Evolutionary conservation across 2,329 filamentous ascomycete genomes (phyloP).

Genomic region (Aspergillus arachidicola): DNA sequence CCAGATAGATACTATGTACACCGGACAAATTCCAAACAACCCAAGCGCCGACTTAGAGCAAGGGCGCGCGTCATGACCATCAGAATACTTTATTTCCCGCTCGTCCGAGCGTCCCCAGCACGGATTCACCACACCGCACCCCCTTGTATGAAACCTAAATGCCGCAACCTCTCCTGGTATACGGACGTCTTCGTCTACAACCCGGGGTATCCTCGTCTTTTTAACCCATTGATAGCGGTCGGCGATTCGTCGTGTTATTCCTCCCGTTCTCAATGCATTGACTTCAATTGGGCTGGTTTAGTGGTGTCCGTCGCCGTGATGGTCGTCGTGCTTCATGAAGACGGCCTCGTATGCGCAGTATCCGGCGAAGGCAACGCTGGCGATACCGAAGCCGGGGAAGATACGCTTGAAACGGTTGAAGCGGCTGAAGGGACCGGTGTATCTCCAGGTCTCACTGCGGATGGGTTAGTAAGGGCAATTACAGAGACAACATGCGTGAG

Average conservation of each 20-base stretch:
- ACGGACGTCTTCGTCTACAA: conserved; percentile 13
- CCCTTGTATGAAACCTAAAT: not conserved
- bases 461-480: conserved; percentile 19
- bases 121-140: not conserved
- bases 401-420: conserved; percentile 84
- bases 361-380: conserved; percentile 82
- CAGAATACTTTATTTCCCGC: conserved; percentile 9
- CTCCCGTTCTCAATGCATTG: conserved; percentile 2
- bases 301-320: conserved; percentile 60
- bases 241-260: conserved; percentile 6
- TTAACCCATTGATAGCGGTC: conserved; percentile 12
- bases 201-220: conserved; percentile 23
- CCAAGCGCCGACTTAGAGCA: conserved; percentile 31
- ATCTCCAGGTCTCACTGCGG: conserved; percentile 88
- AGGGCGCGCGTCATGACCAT: conserved; percentile 19
- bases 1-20: conserved; percentile 40
- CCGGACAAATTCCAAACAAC: conserved; percentile 34
- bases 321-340: conserved; percentile 73
- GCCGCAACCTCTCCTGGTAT: not conserved
- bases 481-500: not conserved
- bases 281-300: conserved; percentile 32
- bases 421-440: conserved; percentile 83
- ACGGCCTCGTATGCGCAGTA: conserved; percentile 91
- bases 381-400: conserved; percentile 91
- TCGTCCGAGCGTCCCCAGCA: not conserved